Percentiles rank a stretch among this genome's conserved stretches.
phyloP scores from a whole-genome alignment of 1,284 basidiomycete genomes.

The Sporisorium iseilematis-ciliati region DNA sequence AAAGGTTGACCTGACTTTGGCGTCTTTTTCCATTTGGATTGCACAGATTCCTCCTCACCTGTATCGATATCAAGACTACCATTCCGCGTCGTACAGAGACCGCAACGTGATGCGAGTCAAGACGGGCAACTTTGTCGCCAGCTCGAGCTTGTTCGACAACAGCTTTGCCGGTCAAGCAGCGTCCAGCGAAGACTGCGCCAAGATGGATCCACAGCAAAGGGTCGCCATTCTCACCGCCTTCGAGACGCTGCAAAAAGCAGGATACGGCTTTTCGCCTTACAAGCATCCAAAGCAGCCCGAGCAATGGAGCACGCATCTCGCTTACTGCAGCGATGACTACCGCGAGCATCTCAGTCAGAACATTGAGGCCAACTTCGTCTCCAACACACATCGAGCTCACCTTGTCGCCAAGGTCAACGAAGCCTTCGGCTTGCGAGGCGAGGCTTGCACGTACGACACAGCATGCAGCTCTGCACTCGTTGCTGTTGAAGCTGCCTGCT shows the following conservation, averaged over 20 bases:
- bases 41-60: conserved; percentile 38
- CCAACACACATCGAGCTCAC: conserved; percentile 45
- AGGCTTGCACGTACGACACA: conserved; percentile 51
- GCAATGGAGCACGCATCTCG: conserved; percentile 49
- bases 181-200: conserved; percentile 24
- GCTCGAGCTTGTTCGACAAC: conserved; percentile 39
- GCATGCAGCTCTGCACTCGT: conserved; percentile 55
- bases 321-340: conserved; percentile 53
- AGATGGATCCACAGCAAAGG: conserved; percentile 54
- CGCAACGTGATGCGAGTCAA: conserved; percentile 55
- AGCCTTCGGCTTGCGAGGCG: conserved; percentile 45
- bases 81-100: conserved; percentile 45
- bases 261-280: conserved; percentile 36
- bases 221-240: conserved; percentile 36
- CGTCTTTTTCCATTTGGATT: background rate
- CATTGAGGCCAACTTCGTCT: conserved; percentile 35
- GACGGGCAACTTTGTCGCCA: conserved; percentile 38
- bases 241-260: conserved; percentile 42
- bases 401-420: conserved; percentile 39
- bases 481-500: conserved; percentile 53
- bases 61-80: conserved; percentile 52
- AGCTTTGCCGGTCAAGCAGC: conserved; percentile 19
- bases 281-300: conserved; percentile 19
- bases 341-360: conserved; percentile 49
- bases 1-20: background rate